Percentiles rank a stretch among this genome's conserved stretches.
phyloP scores from a whole-genome alignment of 805 yeast genomes.

The Millerozyma acaciae region DNA sequence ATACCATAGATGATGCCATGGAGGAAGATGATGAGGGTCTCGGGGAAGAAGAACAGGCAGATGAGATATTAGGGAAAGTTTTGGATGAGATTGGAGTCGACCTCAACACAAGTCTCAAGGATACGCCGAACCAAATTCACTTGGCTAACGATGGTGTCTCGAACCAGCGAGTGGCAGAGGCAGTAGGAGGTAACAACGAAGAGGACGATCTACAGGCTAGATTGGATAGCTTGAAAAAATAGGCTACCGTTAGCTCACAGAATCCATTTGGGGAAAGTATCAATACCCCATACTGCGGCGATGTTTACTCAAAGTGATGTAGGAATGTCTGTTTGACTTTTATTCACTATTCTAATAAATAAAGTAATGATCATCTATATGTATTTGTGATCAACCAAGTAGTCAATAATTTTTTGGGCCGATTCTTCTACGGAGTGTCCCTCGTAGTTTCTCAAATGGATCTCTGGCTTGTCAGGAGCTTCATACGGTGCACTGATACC shows the following conservation, averaged over 20 bases:
- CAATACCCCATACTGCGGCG: too few species aligned
- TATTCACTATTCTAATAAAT: not conserved
- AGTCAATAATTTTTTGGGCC: constrained; percentile 66
- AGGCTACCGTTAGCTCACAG: not conserved
- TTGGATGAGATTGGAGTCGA: constrained; percentile 96
- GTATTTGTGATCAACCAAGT: constrained; percentile 51
- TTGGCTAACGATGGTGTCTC: constrained; percentile 37
- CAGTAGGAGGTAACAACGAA: constrained; percentile 45
- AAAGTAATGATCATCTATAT: constrained; percentile 15
- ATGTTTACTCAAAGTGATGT: too few species aligned
- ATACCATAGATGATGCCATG: constrained; percentile 95
- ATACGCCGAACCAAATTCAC: constrained; percentile 38
- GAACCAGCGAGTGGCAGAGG: constrained; percentile 47
- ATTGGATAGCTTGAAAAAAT: constrained; percentile 72
- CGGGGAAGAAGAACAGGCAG: constrained; percentile 84
- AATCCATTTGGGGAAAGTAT: too few species aligned
- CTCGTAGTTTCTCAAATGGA: constrained; percentile 68
- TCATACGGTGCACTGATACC: constrained; percentile 96
- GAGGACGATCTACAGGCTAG: constrained; percentile 91
- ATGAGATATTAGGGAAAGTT: constrained; percentile 86
- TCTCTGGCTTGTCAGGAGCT: constrained; percentile 82
- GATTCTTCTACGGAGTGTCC: constrained; percentile 73
- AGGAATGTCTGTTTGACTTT: too few species aligned
- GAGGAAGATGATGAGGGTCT: constrained; percentile 72
- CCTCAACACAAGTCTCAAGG: constrained; percentile 48